Evolutionary conservation across 106 monocot species (phyloP).

Genomic region (Phalaenopsis equestris): DNA sequence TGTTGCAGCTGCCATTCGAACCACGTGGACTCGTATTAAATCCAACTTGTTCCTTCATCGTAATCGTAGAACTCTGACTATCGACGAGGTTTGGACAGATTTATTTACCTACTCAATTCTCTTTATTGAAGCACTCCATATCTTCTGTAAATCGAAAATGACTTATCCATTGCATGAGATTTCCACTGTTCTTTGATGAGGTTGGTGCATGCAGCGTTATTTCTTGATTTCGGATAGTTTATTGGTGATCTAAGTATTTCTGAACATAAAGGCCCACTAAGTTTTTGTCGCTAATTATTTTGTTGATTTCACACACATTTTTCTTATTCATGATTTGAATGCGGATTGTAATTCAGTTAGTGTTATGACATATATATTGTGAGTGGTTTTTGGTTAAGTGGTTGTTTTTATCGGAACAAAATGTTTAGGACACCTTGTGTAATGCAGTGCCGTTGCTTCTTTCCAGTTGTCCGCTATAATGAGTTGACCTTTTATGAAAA

Average conservation of each 20-base stretch:
- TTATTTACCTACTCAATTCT: not conserved
- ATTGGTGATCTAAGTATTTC: not conserved
- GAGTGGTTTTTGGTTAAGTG: not conserved
- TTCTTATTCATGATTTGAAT: not conserved
- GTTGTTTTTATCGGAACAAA: not conserved
- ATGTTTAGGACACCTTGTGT: not conserved
- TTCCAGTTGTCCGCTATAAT: not conserved
- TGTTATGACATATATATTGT: not conserved
- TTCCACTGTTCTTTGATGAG: not conserved
- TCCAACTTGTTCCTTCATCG: conserved; percentile 82
- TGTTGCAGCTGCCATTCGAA: conserved; percentile 28
- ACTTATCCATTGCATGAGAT: not conserved
- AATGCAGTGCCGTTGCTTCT: not conserved
- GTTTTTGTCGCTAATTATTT: not conserved
- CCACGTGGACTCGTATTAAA: conserved; percentile 54
- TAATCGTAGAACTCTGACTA: conserved; percentile 60
- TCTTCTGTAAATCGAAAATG: not conserved
- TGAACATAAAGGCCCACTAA: not conserved
- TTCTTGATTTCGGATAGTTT: not conserved
- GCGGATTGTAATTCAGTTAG: not conserved
- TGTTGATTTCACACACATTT: not conserved
- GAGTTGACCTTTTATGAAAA: not conserved
- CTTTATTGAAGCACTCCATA: not conserved
- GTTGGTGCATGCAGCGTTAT: not conserved
- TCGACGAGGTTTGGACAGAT: conserved; percentile 70